Evolutionary conservation across 2,329 filamentous ascomycete genomes (phyloP).

Genomic region (Monilinia fructigena): DNA sequence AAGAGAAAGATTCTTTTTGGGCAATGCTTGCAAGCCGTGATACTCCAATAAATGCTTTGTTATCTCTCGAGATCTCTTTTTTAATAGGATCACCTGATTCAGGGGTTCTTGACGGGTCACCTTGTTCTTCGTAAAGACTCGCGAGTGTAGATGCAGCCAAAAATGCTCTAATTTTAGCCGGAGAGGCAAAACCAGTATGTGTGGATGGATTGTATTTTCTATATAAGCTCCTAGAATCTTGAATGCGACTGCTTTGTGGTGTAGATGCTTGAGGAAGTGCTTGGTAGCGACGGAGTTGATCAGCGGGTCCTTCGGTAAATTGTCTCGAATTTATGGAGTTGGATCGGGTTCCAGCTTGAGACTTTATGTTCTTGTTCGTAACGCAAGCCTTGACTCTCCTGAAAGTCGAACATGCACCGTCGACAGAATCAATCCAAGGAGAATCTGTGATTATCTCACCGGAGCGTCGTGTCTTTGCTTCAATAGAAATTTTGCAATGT

Average conservation of each 20-base stretch:
- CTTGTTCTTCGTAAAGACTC: conserved; percentile 19
- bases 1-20: conserved; percentile 20
- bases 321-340: not conserved
- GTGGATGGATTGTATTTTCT: conserved; percentile 19
- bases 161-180: conserved; percentile 14
- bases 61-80: not conserved
- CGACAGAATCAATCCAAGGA: conserved; percentile 22
- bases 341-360: not conserved
- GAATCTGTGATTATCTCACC: not conserved
- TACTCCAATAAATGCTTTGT: conserved; percentile 19
- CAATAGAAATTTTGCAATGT: not conserved
- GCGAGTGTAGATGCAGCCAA: conserved; percentile 23
- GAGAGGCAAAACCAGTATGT: conserved; percentile 2
- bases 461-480: not conserved
- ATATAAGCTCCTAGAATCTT: conserved; percentile 32
- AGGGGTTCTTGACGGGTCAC: not conserved
- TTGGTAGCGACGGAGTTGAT: conserved; percentile 29
- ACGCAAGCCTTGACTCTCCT: conserved; percentile 20
- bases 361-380: conserved; percentile 10
- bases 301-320: conserved; percentile 18
- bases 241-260: conserved; percentile 20
- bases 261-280: conserved; percentile 10
- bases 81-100: conserved; percentile 3
- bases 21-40: conserved; percentile 5
- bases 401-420: conserved; percentile 28